phyloP scores from a whole-genome alignment of 345 rosid genomes.

The Orychophragmus violaceus region DNA sequence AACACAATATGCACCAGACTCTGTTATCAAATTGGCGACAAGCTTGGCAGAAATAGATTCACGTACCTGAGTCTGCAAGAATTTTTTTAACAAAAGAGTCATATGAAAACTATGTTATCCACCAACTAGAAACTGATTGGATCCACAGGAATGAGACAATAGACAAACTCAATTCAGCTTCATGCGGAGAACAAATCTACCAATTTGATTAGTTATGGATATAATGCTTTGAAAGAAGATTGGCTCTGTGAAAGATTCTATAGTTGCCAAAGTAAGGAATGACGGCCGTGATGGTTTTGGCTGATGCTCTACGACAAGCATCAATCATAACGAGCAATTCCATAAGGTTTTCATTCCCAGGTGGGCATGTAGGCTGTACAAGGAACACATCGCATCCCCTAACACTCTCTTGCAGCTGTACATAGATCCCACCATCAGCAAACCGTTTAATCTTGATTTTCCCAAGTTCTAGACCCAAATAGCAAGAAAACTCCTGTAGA shows the following conservation, averaged over 20 bases:
- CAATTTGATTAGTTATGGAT: not conserved
- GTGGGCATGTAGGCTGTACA: conserved; percentile 95
- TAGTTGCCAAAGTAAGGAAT: conserved; percentile 79
- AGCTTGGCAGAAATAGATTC: conserved; percentile 80
- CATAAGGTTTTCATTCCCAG: conserved; percentile 98
- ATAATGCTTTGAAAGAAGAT: not conserved
- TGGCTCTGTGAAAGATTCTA: not conserved
- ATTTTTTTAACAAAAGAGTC: not conserved
- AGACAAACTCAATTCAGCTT: not conserved
- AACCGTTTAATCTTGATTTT: conserved; percentile 85
- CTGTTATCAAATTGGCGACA: conserved; percentile 37
- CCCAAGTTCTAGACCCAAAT: conserved; percentile 93
- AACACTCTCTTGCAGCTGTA: conserved; percentile 96
- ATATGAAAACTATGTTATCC: not conserved
- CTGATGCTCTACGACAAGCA: conserved; percentile 95
- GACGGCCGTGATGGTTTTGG: conserved; percentile 86
- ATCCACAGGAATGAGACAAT: not conserved
- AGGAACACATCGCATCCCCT: conserved; percentile 96
- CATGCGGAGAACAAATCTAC: not conserved
- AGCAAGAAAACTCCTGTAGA: conserved; percentile 81
- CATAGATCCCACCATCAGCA: conserved; percentile 96
- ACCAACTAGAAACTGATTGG: not conserved
- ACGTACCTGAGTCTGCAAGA: conserved; percentile 84
- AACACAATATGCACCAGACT: conserved; percentile 97
- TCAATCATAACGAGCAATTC: conserved; percentile 93